phyloP scores from a whole-genome alignment of 129 eudicot genomes.

The Scalesia atractyloides region DNA sequence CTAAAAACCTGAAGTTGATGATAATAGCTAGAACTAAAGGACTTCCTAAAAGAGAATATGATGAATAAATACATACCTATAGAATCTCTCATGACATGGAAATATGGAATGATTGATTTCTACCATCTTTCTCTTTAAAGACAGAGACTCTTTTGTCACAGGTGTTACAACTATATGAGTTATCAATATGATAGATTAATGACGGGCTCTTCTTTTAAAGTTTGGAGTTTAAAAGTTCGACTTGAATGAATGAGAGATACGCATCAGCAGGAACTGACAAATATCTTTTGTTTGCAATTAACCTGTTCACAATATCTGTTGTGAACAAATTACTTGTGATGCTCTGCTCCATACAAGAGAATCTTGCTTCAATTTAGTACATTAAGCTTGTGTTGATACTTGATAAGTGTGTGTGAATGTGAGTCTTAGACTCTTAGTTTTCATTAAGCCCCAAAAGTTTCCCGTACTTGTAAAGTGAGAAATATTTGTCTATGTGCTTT shows the following conservation, averaged over 20 bases:
- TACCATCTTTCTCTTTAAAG: too few species aligned
- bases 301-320: neutral
- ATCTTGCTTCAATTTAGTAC: neutral
- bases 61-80: neutral
- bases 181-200: neutral
- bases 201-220: neutral
- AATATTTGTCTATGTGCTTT: neutral
- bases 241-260: neutral
- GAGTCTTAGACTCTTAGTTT: neutral
- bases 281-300: neutral
- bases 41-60: neutral
- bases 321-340: neutral
- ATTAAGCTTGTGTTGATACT: neutral
- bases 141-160: neutral
- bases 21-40: neutral
- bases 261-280: neutral
- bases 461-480: constrained; percentile 1
- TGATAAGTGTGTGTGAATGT: neutral
- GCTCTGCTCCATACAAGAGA: neutral
- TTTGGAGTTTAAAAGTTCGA: neutral
- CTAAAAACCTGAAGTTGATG: neutral
- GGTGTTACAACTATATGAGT: neutral
- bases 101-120: neutral
- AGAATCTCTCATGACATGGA: neutral
- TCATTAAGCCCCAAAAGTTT: neutral